Percentiles rank a stretch among this genome's conserved stretches.
Conservation (phyloP, 2,329 filamentous ascomycete species). For the Aureobasidium pullulans region DNA sequence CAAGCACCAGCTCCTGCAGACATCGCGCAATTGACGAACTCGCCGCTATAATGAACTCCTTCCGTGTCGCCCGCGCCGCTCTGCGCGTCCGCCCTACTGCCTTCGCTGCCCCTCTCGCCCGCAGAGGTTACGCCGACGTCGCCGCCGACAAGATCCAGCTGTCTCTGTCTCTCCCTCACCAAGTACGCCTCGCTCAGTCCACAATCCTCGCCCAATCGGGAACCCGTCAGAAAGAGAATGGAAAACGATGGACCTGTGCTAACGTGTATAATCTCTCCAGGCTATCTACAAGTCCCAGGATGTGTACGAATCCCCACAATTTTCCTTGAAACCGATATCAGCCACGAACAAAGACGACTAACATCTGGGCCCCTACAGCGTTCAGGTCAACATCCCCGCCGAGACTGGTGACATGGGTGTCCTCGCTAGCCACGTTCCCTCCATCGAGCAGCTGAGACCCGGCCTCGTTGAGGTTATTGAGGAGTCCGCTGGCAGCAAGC, state of each 20-base stretch:
- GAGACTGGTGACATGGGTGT: constrained; percentile 99
- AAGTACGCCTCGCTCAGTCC: constrained; percentile 58
- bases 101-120: constrained; percentile 60
- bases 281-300: constrained; percentile 63
- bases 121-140: constrained; percentile 72
- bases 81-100: constrained; percentile 73
- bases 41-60: constrained; percentile 69
- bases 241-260: constrained; percentile 15
- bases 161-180: constrained; percentile 93
- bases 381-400: constrained; percentile 98
- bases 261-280: constrained; percentile 32
- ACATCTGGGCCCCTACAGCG: constrained; percentile 49
- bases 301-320: constrained; percentile 48
- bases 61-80: constrained; percentile 86
- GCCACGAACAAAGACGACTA: not conserved
- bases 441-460: constrained; percentile 97
- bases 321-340: constrained; percentile 1
- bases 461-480: constrained; percentile 92
- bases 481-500: constrained; percentile 83
- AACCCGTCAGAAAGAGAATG: not conserved
- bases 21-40: constrained; percentile 12
- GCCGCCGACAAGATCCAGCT: constrained; percentile 73
- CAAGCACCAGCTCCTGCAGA: constrained; percentile 3
- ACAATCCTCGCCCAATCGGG: not conserved
- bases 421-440: constrained; percentile 96